Base-by-base conservation (phyloP, 495 filamentous ascomycete species). In the Penicillium bialowiezense region DNA sequence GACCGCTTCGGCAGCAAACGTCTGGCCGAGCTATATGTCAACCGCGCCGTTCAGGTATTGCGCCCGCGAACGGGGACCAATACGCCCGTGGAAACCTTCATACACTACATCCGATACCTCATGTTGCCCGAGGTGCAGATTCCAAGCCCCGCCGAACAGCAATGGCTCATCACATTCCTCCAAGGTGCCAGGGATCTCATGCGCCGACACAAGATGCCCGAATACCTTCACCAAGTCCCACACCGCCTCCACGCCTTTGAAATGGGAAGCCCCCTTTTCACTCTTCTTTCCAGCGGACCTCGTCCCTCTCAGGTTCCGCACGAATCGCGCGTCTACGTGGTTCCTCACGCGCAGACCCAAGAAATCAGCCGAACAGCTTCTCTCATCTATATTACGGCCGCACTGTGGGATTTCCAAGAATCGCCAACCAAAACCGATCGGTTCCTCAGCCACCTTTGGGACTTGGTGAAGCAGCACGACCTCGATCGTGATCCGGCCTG, bases 271-370 rank as follows among this genome's bases (percentile, higher is more conserved):
- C 71, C 71, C 12, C 51, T 76, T 5, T 74, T 69, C 38, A 56
- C 67, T 9, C 51, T 74, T 5, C 62, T 76, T 1, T 74, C 71
- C n/a, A 73, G 67, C 48, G 72, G 72, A 14, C 72, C 72, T 9
- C 68, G 63, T 8, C 72, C 72, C 14, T 65, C 69, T n/a, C 62
- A 65, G 34, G 67, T 76, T 1, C 72, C 72, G 17, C 55, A 62
- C 0, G 65, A 52, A 14, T 62, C 61, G 4, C 72, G 70, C 44
- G 64, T 63, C 37, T 76, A 72, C 40, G 69, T 76, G 15, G 63
- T 76, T 8, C 60, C 48, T 10, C 58, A 63, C 23, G 50, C 51
- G 10, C 57, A 60, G 13, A 73, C 68, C 10, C 68, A 70, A 46
- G 72, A 76, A 42, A 49, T 67, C 40, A 65, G 60, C 21, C 72